A percentile compares a stretch with the other conserved stretches of the same genome.
phyloP scores from a whole-genome alignment of 139 green algal genomes.

The Pleodorina starrii region DNA sequence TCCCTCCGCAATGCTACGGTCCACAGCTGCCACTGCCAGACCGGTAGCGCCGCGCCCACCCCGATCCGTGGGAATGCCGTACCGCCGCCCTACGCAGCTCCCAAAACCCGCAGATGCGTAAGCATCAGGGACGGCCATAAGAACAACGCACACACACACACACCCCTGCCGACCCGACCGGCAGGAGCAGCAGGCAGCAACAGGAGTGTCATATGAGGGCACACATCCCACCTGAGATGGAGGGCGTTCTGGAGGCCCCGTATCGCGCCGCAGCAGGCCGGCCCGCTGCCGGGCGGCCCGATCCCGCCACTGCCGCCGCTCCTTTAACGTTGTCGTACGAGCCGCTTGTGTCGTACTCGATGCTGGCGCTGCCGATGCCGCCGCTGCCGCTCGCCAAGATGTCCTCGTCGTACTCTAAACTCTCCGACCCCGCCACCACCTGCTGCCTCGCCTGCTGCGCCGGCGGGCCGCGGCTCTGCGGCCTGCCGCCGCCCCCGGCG shows the following conservation, averaged over 20 bases:
- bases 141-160: too few relatives aligned
- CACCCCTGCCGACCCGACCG: too few relatives aligned
- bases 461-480: neutral
- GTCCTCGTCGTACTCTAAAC: neutral
- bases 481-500: neutral
- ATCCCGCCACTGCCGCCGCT: neutral
- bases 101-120: too few relatives aligned
- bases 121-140: too few relatives aligned
- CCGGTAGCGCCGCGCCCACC: too few relatives aligned
- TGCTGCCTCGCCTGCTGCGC: neutral
- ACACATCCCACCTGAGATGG: constrained; percentile 30
- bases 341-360: neutral
- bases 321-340: neutral
- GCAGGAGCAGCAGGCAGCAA: too few relatives aligned
- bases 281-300: neutral
- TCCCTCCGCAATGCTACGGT: too few relatives aligned
- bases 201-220: too few relatives aligned
- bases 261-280: neutral
- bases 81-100: too few relatives aligned
- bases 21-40: too few relatives aligned
- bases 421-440: too few relatives aligned
- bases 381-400: neutral
- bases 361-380: neutral
- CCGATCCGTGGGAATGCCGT: too few relatives aligned
- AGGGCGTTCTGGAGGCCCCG: constrained; percentile 6